Conservation (phyloP, 306 rosid genomes). For the Cucurbita maxima region DNA sequence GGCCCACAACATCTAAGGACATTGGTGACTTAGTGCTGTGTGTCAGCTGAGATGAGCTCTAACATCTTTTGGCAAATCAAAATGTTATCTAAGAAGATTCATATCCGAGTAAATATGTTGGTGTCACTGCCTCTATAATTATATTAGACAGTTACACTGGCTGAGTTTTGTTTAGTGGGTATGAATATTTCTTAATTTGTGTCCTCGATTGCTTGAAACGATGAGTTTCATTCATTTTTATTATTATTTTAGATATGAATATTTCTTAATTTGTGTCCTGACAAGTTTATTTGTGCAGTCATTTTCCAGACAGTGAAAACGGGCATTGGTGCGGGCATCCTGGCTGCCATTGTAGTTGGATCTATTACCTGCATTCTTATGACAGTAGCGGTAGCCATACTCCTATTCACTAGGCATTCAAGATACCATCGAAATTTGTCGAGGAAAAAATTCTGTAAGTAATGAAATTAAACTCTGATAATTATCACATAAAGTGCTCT, state of each 20-base stretch:
- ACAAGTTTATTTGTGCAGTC: conserved; percentile 17
- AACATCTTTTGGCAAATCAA: neutral
- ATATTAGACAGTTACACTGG: neutral
- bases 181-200: too few relatives aligned
- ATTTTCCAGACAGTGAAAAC: conserved; percentile 2
- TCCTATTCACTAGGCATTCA: conserved; percentile 25
- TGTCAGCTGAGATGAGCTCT: neutral
- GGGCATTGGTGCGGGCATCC: conserved; percentile 19
- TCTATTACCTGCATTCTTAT: conserved; percentile 25
- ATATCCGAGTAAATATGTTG: neutral
- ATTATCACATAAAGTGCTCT: conserved; percentile 1
- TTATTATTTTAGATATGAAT: neutral
- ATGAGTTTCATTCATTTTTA: neutral
- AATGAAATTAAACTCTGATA: neutral
- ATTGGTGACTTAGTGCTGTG: neutral
- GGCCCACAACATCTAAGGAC: too few relatives aligned
- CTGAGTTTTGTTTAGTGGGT: neutral
- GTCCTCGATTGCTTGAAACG: neutral
- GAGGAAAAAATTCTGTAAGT: conserved; percentile 44
- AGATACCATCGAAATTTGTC: conserved; percentile 23
- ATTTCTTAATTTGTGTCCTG: neutral
- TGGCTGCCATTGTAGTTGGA: conserved; percentile 32
- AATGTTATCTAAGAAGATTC: neutral
- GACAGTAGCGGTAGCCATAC: conserved; percentile 25
- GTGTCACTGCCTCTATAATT: neutral